Base-by-base conservation (phyloP, 495 filamentous ascomycete genomes). In the Penicillium simplicissimum region DNA sequence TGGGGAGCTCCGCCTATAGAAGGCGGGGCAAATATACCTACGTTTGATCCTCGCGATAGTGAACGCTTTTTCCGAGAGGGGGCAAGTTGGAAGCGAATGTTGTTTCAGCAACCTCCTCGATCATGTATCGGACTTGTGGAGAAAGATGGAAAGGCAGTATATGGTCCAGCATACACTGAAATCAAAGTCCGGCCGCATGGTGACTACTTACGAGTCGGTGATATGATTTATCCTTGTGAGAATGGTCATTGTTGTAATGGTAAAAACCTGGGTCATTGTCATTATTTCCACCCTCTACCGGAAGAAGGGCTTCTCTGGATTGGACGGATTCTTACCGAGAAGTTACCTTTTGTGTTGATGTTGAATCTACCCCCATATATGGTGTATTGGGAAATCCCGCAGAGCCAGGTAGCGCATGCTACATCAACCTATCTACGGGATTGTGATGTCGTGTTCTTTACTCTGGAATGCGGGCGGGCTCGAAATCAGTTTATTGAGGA, bases 91-190 rank as follows among this genome's bases (percentile, higher is more conserved):
- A 43, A 40, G 8, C 59, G 53, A 19, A 67, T 70, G 65, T 57
- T 70, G 9, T 53, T 70, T 42, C 67, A 60, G 28, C 67, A 70
- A 43, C 67, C 67, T 59, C 67, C 67, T n/a, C 38, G n/a, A 23
- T 59, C 38, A 13, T 38, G 28, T 35, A 58, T 62, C 52, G 60
- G 60, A 21, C 10, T 61, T 21, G 31, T 61, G 8, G 31, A 61
- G 17, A 56, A 37, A 15, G 40, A 45, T 37, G n/a, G 28, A 47
- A 25, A 13, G 49, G 33, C 6, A 35, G 51, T 53, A 6, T 1
- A 53, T 37, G 51, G 51, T 9, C 33, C 51, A 15, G 51, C 51
- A 53, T 53, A 53, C 33, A 53, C 51, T 3, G 33, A 53, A 37
- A n/a, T 37, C 6, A 53, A 53, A 23, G 51, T 37, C 11, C 13